Conservation (phyloP, 78 protist species). For the Blattamonas nauphoetae region DNA sequence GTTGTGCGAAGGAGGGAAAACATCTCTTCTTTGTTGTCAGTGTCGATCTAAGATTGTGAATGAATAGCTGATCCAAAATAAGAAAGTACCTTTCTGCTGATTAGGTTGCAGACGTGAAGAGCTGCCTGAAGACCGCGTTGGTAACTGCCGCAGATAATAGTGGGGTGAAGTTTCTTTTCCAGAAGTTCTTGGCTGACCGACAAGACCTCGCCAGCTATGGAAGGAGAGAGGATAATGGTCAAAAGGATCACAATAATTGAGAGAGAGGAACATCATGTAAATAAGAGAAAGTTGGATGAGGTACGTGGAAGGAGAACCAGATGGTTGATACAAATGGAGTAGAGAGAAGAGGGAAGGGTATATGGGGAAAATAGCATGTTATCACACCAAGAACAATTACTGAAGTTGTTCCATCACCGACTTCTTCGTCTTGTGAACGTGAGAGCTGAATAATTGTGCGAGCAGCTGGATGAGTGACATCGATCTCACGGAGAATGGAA, state of each 20-base stretch:
- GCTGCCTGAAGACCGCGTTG: conserved; percentile 79
- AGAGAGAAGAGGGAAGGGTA: not conserved
- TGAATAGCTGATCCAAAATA: not conserved
- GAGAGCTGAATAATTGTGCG: conserved; percentile 81
- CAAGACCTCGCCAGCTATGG: conserved; percentile 82
- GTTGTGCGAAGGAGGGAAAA: conserved; percentile 14
- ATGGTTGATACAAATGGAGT: not conserved
- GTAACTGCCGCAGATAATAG: conserved; percentile 59
- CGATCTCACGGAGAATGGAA: conserved; percentile 91
- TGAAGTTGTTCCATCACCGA: conserved; percentile 98
- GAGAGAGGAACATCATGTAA: not conserved
- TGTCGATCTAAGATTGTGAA: conserved; percentile 42
- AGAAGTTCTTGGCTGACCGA: conserved; percentile 65
- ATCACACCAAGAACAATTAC: conserved; percentile 71
- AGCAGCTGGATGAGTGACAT: conserved; percentile 96
- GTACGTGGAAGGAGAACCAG: not conserved
- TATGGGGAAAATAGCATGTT: no score
- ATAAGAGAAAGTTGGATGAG: not conserved
- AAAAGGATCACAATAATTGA: not conserved
- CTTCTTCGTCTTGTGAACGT: conserved; percentile 90
- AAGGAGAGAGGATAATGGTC: no score
- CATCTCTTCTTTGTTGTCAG: conserved; percentile 45
- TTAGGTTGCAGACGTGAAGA: conserved; percentile 35
- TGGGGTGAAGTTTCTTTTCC: conserved; percentile 80
- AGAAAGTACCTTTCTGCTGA: conserved; percentile 17